Percentiles rank a stretch among this genome's conserved stretches.
These are phyloP conservation scores for Arthrobotrys megalospora DNA, from an alignment of 2,329 filamentous ascomycete genomes.

Conservation along the genomic window DNA sequence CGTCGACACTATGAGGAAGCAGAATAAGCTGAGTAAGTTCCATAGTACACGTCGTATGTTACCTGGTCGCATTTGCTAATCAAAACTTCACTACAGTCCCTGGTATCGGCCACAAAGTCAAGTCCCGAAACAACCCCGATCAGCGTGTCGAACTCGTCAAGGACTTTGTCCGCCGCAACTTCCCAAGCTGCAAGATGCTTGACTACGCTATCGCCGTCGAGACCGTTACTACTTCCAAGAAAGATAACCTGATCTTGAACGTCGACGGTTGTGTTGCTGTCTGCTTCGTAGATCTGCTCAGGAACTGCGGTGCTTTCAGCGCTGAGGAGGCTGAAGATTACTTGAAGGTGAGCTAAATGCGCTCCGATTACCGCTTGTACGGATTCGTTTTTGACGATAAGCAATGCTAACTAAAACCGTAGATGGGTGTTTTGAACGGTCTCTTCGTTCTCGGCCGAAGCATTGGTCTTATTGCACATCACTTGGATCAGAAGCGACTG, in stretches of 20 bases:
- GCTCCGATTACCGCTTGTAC: not conserved
- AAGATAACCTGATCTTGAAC: constrained; percentile 99
- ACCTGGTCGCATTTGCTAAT: constrained; percentile 63
- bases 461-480: constrained; percentile 99
- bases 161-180: constrained; percentile 97
- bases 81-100: constrained; percentile 74
- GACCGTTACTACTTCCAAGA: constrained; percentile 98
- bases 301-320: constrained; percentile 98
- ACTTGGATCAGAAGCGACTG: constrained; percentile 99
- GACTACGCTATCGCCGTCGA: constrained; percentile 99
- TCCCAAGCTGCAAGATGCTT: constrained; percentile 97
- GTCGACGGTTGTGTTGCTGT: constrained; percentile 98
- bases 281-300: constrained; percentile 97
- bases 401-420: constrained; percentile 12
- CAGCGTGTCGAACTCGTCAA: constrained; percentile 99
- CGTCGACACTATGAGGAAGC: constrained; percentile 98
- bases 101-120: constrained; percentile 98
- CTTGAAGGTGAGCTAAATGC: constrained; percentile 72
- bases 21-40: constrained; percentile 93
- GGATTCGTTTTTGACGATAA: not conserved
- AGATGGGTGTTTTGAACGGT: constrained; percentile 98
- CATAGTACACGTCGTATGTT: constrained; percentile 4
- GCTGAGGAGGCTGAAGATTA: constrained; percentile 98
- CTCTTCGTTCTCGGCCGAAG: constrained; percentile 97
- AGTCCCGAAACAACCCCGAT: constrained; percentile 99